These are phyloP conservation scores for Coemansia sp. DNA, from an alignment of 192 early-diverging fungal genomes.

Conservation along the genomic window DNA sequence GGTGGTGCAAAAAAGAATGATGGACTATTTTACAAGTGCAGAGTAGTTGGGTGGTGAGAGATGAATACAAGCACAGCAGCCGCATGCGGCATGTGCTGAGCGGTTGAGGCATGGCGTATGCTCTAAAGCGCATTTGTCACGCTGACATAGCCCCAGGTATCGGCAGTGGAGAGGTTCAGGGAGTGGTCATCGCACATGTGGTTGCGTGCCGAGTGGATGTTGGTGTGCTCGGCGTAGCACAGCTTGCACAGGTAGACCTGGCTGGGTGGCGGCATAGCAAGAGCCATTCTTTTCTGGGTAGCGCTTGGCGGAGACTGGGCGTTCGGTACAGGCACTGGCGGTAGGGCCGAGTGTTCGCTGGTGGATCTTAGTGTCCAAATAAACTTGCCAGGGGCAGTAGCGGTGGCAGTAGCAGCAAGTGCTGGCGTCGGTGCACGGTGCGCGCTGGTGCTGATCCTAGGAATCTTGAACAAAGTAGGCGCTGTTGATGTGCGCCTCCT, in stretches of 20 bases:
- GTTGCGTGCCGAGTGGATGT: slow-evolving; percentile 57
- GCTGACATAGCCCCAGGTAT: slow-evolving; percentile 50
- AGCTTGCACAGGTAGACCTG: slow-evolving; percentile 55
- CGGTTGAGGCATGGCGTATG: background rate
- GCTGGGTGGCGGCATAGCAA: slow-evolving; percentile 48
- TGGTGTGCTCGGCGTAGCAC: slow-evolving; percentile 49
- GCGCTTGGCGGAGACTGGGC: background rate
- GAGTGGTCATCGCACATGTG: slow-evolving; percentile 41
- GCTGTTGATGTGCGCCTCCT: background rate
- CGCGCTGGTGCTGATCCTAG: slow-evolving; percentile 1
- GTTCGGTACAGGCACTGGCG: background rate
- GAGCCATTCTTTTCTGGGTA: slow-evolving; percentile 6
- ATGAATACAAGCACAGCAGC: slow-evolving; percentile 14
- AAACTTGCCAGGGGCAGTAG: background rate
- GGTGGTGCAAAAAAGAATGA: background rate
- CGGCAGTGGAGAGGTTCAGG: slow-evolving; percentile 32
- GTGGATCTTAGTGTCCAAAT: background rate
- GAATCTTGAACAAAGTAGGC: background rate
- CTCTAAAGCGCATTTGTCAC: slow-evolving; percentile 16
- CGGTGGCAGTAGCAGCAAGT: background rate
- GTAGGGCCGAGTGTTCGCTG: background rate
- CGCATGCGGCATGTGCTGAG: background rate
- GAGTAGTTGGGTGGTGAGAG: background rate
- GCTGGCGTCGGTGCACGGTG: background rate
- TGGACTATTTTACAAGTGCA: too few relatives aligned